Evolutionary conservation across 495 filamentous ascomycete species (phyloP), one percentile per base, ranked within the genome.

Genomic region (Aspergillus leporis): DNA sequence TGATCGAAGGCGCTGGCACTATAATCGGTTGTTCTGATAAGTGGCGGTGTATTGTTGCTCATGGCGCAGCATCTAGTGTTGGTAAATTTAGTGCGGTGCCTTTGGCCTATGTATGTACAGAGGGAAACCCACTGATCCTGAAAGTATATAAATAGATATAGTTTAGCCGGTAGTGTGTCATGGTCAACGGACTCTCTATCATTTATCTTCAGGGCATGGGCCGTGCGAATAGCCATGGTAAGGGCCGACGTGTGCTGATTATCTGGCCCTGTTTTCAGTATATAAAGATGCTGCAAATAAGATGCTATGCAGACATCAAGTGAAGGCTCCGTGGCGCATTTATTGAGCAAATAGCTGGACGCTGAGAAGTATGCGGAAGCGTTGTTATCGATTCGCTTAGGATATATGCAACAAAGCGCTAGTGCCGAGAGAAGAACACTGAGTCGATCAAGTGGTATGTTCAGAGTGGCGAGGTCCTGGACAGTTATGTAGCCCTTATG

Each of bases 11-110:
- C 43, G 43, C 7, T 47, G 19, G 43, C 19, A 4, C 5, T 47
- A n/a, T 47, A 47, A 23, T 47, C 43, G 21, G 19, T 47, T 47
- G 43, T 47, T 23, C 23, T 47, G 19, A 47, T 47, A 19, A 47
- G 43, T 22, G 43, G 43, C 2, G 43, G 43, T 8, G 10, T 10
- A 19, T 47, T 47, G 43, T 47, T 21, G 43, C 19, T 14, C 43
- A 47, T 47, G 13, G 43, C 43, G 43, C 43, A 47, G 43, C 43
- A 47, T 47, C 43, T 47, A 19, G 5, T 21, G 43, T 21, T 22
- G 4, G 1, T 23, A 22, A 23, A 19, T 22, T 45, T 7, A 19
- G 34, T 5, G 38, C 25, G 25, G 12, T 41, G 13, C 16, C 10
- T 47, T 47, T n/a, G 19, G 43, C 7, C 1, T 1, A 47, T 41